phyloP scores from a whole-genome alignment of 805 yeast species.

The Diddensiella caesifluorescens region DNA sequence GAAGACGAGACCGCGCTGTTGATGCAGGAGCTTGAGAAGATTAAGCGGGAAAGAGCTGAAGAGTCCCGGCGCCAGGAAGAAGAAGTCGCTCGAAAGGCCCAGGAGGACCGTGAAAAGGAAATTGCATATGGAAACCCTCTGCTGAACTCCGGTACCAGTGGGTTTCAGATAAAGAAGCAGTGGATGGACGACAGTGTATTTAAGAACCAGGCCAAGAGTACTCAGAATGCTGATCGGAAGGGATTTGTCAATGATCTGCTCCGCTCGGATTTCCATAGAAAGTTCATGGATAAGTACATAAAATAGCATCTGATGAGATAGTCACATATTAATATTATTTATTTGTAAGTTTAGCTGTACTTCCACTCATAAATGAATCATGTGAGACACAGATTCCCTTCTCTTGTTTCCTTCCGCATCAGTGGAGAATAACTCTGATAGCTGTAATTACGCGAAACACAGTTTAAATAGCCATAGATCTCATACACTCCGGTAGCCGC shows the following conservation, averaged over 20 bases:
- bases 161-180: conserved; percentile 23
- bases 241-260: conserved; percentile 34
- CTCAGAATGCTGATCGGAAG: conserved; percentile 20
- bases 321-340: too few species aligned
- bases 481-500: too few species aligned
- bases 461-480: too few species aligned
- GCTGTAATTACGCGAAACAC: too few species aligned
- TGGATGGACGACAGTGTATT: conserved; percentile 36
- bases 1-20: conserved; percentile 33
- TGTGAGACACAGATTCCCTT: too few species aligned
- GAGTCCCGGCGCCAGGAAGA: conserved; percentile 24
- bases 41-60: conserved; percentile 31
- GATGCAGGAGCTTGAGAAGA: conserved; percentile 32
- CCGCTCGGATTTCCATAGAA: conserved; percentile 35
- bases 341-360: too few species aligned
- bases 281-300: conserved; percentile 34
- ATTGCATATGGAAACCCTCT: conserved; percentile 33
- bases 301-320: too few species aligned
- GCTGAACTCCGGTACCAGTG: conserved; percentile 18
- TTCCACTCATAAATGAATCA: too few species aligned
- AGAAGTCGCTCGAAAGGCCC: conserved; percentile 15
- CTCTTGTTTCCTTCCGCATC: too few species aligned
- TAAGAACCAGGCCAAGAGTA: conserved; percentile 30
- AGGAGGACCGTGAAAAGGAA: conserved; percentile 23
- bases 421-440: too few species aligned